phyloP scores from a whole-genome alignment of 495 filamentous ascomycete genomes.

The Penicillium roqueforti region DNA sequence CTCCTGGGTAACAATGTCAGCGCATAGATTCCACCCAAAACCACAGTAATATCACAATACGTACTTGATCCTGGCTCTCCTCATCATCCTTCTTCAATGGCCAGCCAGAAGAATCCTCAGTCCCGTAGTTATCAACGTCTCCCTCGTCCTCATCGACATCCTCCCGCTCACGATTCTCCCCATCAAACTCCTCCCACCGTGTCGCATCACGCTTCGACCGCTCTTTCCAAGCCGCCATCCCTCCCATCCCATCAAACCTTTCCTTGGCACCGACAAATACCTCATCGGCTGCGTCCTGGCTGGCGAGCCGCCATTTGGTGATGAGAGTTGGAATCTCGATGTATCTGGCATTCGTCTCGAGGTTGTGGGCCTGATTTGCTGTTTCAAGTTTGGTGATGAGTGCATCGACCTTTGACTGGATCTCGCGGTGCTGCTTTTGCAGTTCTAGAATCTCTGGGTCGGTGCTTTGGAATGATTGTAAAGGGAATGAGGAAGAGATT shows the following conservation, averaged over 20 bases:
- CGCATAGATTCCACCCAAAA: neutral
- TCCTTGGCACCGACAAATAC: constrained; percentile 43
- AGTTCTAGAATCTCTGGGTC: constrained; percentile 26
- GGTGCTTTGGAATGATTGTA: constrained; percentile 3
- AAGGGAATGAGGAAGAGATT: constrained; percentile 1
- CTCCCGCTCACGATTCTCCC: constrained; percentile 17
- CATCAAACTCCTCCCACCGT: constrained; percentile 30
- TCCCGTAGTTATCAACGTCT: constrained; percentile 16
- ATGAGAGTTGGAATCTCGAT: constrained; percentile 47
- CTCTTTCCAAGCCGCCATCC: constrained; percentile 51
- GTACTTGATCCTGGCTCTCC: constrained; percentile 36
- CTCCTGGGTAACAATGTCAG: constrained; percentile 29
- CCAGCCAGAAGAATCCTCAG: constrained; percentile 21
- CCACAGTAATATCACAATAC: constrained; percentile 5
- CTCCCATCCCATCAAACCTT: constrained; percentile 51
- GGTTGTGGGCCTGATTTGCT: constrained; percentile 45
- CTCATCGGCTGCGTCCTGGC: constrained; percentile 50
- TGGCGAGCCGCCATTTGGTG: constrained; percentile 44
- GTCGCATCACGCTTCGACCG: constrained; percentile 37
- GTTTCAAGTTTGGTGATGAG: constrained; percentile 43
- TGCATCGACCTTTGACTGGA: constrained; percentile 31
- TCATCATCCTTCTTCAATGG: constrained; percentile 18
- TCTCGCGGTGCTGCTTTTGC: constrained; percentile 31
- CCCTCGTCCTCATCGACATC: constrained; percentile 29
- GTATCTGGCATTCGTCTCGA: constrained; percentile 41